Conservation (phyloP, 192 early-diverging fungal genomes). For the Linnemannia zychae region DNA sequence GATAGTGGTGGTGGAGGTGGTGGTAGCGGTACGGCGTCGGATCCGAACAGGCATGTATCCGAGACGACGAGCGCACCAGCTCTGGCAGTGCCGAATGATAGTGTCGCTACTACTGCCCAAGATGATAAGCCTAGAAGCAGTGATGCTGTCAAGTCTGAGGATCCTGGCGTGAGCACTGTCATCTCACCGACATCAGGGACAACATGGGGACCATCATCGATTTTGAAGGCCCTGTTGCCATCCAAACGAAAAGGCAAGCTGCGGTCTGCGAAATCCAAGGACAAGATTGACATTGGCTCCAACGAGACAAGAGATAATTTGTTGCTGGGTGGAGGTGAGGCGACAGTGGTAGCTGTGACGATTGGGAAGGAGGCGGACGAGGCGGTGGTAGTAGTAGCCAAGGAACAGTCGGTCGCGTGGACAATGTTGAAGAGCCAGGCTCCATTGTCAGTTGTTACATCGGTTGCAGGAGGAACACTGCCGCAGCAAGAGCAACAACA, state of each 20-base stretch:
- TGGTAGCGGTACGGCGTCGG: too few species aligned
- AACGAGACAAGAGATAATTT: neutral
- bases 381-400: neutral
- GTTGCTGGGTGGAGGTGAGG: neutral
- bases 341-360: neutral
- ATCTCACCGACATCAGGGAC: neutral
- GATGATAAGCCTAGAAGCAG: neutral
- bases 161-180: neutral
- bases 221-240: neutral
- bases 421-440: neutral
- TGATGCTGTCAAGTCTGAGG: neutral
- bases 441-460: neutral
- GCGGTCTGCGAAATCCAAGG: neutral
- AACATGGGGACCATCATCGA: neutral
- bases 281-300: neutral
- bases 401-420: constrained; percentile 5
- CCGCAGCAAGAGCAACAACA: neutral
- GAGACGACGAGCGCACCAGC: too few species aligned
- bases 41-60: too few species aligned
- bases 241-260: neutral
- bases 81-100: neutral
- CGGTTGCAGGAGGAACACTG: neutral
- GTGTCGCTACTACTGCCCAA: neutral
- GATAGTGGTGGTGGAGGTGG: too few species aligned
- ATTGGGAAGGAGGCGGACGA: neutral